phyloP scores from a whole-genome alignment of 2,329 filamentous ascomycete genomes.

The Xylariaceae sp. region DNA sequence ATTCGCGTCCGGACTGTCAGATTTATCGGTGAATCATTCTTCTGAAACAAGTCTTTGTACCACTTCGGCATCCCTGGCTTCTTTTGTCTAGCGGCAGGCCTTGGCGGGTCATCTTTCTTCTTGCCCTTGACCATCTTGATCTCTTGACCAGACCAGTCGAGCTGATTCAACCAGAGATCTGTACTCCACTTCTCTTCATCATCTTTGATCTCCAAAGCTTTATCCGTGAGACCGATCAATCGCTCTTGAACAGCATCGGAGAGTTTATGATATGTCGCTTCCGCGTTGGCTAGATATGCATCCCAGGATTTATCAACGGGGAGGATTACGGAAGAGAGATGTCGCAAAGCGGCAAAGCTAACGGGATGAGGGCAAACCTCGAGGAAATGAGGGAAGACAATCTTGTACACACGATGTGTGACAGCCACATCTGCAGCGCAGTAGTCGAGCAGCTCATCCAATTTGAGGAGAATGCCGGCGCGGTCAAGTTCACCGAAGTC shows the following conservation, averaged over 20 bases:
- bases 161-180: conserved; percentile 87
- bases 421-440: conserved; percentile 91
- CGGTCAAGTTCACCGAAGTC: conserved; percentile 81
- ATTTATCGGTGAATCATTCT: conserved; percentile 63
- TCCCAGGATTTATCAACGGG: conserved; percentile 89
- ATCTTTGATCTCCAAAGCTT: conserved; percentile 70
- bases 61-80: conserved; percentile 91
- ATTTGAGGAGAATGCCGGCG: conserved; percentile 61
- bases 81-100: conserved; percentile 80
- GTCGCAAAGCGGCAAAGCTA: conserved; percentile 89
- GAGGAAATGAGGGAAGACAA: conserved; percentile 86
- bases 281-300: conserved; percentile 75
- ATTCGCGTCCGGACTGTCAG: conserved; percentile 84
- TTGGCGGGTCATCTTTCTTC: conserved; percentile 75
- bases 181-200: conserved; percentile 64
- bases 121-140: conserved; percentile 88
- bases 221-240: conserved; percentile 68
- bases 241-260: conserved; percentile 75
- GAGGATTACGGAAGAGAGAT: conserved; percentile 89
- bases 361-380: conserved; percentile 92
- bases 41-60: conserved; percentile 88
- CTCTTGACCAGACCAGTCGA: conserved; percentile 95
- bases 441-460: conserved; percentile 86
- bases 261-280: conserved; percentile 75
- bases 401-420: conserved; percentile 90